Evolutionary conservation across 164 flowering plant genomes (phyloP).

Genomic region (Paratinospora sagittata): DNA sequence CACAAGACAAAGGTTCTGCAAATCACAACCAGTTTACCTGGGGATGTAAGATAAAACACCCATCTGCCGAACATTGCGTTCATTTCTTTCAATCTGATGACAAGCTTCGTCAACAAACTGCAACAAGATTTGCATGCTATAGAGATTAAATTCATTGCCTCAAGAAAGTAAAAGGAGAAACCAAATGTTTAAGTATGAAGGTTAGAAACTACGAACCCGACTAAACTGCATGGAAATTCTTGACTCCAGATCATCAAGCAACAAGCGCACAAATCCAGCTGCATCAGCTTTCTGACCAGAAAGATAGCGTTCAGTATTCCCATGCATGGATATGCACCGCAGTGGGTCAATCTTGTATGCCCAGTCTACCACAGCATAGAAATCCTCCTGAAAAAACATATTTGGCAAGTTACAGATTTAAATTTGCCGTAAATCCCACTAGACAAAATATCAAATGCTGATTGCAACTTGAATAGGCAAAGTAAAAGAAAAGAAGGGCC

Average conservation of each 20-base stretch:
- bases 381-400: conserved; percentile 64
- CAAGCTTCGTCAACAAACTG: conserved; percentile 99
- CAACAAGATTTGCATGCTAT: conserved; percentile 11
- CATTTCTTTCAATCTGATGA: conserved; percentile 92
- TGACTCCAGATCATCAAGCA: conserved; percentile 90
- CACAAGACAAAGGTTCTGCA: not conserved
- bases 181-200: conserved; percentile 1
- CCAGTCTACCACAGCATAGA: conserved; percentile 98
- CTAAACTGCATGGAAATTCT: conserved; percentile 76
- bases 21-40: conserved; percentile 39
- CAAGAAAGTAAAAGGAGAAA: conserved; percentile 7
- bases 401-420: not conserved
- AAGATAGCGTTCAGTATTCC: conserved; percentile 87
- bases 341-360: conserved; percentile 96
- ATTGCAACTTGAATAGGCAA: not conserved
- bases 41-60: conserved; percentile 91
- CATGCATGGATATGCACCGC: conserved; percentile 99
- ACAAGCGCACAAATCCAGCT: conserved; percentile 92
- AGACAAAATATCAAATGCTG: not conserved
- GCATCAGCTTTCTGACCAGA: conserved; percentile 99
- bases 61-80: conserved; percentile 74
- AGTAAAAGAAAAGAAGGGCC: not conserved
- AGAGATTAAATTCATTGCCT: conserved; percentile 2
- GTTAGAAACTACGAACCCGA: conserved; percentile 51
- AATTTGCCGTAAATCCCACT: not conserved